Evolutionary conservation across 305 asterid species (phyloP).

Genomic region (Solanum hybrid): DNA sequence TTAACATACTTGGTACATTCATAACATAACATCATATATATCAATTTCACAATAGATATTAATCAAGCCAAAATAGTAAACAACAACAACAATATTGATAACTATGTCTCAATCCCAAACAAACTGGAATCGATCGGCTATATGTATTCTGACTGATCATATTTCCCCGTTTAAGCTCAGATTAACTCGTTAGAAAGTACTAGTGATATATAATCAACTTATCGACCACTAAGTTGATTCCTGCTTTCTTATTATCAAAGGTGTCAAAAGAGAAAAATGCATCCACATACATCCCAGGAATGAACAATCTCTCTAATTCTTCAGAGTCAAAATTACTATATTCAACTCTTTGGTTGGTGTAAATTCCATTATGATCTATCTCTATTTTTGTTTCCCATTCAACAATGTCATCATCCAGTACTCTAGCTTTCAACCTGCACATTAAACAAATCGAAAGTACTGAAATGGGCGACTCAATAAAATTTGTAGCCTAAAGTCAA

Average conservation of each 20-base stretch:
- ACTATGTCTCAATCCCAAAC: background rate
- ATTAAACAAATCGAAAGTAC: background rate
- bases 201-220: constrained; percentile 2
- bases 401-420: background rate
- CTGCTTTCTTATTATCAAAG: background rate
- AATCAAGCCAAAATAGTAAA: background rate
- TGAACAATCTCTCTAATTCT: background rate
- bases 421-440: background rate
- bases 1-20: background rate
- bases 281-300: background rate
- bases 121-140: background rate
- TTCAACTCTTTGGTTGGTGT: background rate
- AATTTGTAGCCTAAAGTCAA: background rate
- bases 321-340: background rate
- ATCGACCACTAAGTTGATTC: background rate
- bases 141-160: background rate
- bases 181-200: too few relatives aligned
- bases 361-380: background rate
- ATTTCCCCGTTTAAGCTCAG: background rate
- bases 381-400: background rate
- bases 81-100: background rate
- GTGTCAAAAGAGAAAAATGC: constrained; percentile 1
- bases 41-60: background rate
- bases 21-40: background rate
- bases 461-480: background rate